Conservation (phyloP, 1,284 basidiomycete genomes). For the Meira nashicola region DNA sequence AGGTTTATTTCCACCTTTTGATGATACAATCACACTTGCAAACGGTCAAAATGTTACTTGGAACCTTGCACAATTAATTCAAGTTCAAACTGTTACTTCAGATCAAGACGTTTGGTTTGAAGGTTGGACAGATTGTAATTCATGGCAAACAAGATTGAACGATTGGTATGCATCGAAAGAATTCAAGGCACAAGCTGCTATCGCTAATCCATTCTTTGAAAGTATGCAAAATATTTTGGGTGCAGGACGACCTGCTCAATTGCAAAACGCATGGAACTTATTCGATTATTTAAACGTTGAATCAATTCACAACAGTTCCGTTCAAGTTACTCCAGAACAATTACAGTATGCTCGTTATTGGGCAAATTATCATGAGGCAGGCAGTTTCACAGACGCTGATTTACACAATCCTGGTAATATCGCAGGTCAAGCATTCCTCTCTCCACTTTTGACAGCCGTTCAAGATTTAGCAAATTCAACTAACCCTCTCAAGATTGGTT, state of each 20-base stretch:
- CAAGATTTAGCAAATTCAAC: constrained; percentile 71
- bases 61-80: constrained; percentile 65
- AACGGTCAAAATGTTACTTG: constrained; percentile 70
- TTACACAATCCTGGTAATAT: constrained; percentile 72
- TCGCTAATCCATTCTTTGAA: constrained; percentile 65
- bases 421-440: constrained; percentile 70
- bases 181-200: constrained; percentile 62
- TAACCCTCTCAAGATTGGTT: constrained; percentile 69
- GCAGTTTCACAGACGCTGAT: constrained; percentile 66
- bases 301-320: constrained; percentile 57
- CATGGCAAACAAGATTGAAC: constrained; percentile 21
- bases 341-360: constrained; percentile 51
- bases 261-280: constrained; percentile 67
- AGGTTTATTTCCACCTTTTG: constrained; percentile 42
- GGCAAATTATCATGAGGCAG: constrained; percentile 72
- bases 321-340: constrained; percentile 25
- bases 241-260: constrained; percentile 60
- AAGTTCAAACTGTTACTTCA: constrained; percentile 75
- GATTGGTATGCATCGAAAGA: constrained; percentile 40
- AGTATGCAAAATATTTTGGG: constrained; percentile 66
- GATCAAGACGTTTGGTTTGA: constrained; percentile 70
- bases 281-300: constrained; percentile 67
- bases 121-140: constrained; percentile 65
- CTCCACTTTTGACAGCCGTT: constrained; percentile 66
- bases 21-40: constrained; percentile 55